phyloP scores from a whole-genome alignment of 2,329 filamentous ascomycete species.

The Polytolypa hystricis region DNA sequence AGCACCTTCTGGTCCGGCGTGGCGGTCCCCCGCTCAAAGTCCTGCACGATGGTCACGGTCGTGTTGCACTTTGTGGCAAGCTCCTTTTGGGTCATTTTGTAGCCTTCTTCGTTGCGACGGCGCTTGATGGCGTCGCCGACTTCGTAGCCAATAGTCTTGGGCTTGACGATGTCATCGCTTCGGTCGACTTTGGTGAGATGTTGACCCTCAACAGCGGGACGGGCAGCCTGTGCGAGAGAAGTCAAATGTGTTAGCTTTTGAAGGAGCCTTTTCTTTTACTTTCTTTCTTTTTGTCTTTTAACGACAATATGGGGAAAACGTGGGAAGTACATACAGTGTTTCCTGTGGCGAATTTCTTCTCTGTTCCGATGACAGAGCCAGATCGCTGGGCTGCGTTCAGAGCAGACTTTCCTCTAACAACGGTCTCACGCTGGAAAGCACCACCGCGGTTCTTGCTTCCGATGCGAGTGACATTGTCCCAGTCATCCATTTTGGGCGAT shows the following conservation, averaged over 20 bases:
- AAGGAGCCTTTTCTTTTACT: conserved; percentile 5
- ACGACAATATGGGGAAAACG: conserved; percentile 38
- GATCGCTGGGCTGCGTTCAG: conserved; percentile 82
- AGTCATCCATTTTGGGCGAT: conserved; percentile 55
- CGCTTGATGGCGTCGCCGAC: conserved; percentile 76
- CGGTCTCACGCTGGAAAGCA: conserved; percentile 62
- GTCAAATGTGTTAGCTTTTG: too few relatives aligned
- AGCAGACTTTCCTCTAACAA: conserved; percentile 70
- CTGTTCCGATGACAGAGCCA: conserved; percentile 66
- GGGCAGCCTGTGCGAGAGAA: conserved; percentile 35
- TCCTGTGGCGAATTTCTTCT: conserved; percentile 78
- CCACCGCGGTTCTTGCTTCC: conserved; percentile 70
- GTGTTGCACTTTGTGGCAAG: conserved; percentile 82
- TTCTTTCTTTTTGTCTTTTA: conserved; percentile 58
- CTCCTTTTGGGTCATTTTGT: conserved; percentile 92
- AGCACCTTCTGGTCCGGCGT: conserved; percentile 76
- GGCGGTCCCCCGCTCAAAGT: conserved; percentile 73
- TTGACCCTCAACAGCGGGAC: conserved; percentile 63
- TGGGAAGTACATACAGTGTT: conserved; percentile 57
- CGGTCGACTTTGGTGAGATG: conserved; percentile 97
- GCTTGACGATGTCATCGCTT: conserved; percentile 93
- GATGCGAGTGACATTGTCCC: conserved; percentile 86
- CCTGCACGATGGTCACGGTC: conserved; percentile 64
- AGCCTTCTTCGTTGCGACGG: conserved; percentile 67
- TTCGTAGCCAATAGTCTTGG: conserved; percentile 72